These are phyloP conservation scores for Basipetospora sp. DNA, from an alignment of 2,329 filamentous ascomycete species.

Conservation along the genomic window DNA sequence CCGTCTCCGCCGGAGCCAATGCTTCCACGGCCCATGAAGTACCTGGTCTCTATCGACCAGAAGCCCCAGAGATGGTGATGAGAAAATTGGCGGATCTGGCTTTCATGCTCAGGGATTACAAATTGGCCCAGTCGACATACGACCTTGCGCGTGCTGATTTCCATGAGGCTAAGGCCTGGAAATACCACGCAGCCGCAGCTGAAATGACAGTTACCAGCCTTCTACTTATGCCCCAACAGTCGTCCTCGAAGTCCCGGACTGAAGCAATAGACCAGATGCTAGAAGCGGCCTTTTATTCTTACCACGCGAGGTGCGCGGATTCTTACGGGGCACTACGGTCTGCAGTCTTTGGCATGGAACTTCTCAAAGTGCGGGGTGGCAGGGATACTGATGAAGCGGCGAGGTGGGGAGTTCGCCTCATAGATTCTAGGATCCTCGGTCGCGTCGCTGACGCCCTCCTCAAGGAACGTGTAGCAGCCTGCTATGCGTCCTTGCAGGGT, in stretches of 20 bases:
- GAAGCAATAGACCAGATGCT: constrained; percentile 78
- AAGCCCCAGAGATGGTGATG: constrained; percentile 77
- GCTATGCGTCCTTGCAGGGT: constrained; percentile 62
- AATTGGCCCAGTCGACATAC: constrained; percentile 79
- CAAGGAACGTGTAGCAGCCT: constrained; percentile 72
- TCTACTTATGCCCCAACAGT: constrained; percentile 58
- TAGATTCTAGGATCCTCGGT: constrained; percentile 66
- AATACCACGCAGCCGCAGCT: constrained; percentile 79
- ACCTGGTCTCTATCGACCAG: constrained; percentile 67
- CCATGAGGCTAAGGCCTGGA: constrained; percentile 92
- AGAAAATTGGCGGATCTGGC: constrained; percentile 87
- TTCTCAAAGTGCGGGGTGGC: constrained; percentile 67
- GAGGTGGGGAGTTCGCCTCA: constrained; percentile 64
- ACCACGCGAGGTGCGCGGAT: constrained; percentile 67
- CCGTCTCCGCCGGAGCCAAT: constrained; percentile 9
- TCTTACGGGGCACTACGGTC: constrained; percentile 70
- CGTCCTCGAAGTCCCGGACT: constrained; percentile 59
- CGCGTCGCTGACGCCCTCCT: constrained; percentile 65
- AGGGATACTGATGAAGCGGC: constrained; percentile 74
- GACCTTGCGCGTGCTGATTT: constrained; percentile 82
- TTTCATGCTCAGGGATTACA: constrained; percentile 95
- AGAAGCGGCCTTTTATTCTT: constrained; percentile 83
- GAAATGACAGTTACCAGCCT: constrained; percentile 87
- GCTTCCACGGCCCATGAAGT: constrained; percentile 60
- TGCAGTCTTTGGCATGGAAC: constrained; percentile 61